Evolutionary conservation across 208 protist species (phyloP).

Genomic region (Crithidia thermophila): DNA sequence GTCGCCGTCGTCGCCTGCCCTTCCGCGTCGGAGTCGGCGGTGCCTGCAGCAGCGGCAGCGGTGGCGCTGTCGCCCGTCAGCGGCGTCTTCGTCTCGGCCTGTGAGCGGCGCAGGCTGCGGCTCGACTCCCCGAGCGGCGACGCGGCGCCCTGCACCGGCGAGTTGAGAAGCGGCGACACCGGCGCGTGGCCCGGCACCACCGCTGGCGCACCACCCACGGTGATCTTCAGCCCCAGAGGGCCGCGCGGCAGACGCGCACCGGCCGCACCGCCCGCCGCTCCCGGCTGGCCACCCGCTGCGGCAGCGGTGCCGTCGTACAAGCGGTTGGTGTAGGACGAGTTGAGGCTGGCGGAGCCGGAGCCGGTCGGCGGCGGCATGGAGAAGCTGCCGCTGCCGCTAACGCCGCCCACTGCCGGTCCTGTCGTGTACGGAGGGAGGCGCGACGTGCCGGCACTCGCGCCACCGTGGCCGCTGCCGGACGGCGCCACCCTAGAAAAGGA

Average conservation of each 20-base stretch:
- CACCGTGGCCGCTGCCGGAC: neutral
- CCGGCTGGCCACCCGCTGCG: neutral
- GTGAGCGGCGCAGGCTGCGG: neutral
- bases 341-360: neutral
- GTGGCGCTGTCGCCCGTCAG: neutral
- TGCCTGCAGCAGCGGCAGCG: neutral
- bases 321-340: neutral
- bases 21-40: neutral
- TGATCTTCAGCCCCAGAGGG: constrained; percentile 7
- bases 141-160: neutral
- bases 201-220: constrained; percentile 1
- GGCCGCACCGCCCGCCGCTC: neutral
- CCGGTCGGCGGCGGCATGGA: too few species aligned
- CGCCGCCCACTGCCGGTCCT: neutral
- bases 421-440: constrained; percentile 5
- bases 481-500: neutral
- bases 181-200: constrained; percentile 1
- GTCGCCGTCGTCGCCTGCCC: neutral
- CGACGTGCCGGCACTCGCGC: neutral
- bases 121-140: neutral
- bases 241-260: constrained; percentile 1
- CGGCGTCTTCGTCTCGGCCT: neutral
- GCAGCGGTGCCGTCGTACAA: neutral
- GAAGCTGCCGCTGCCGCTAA: too few species aligned
- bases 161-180: constrained; percentile 15